phyloP scores from a whole-genome alignment of 2,329 filamentous ascomycete genomes.

The Penicillium aurantiogriseum region DNA sequence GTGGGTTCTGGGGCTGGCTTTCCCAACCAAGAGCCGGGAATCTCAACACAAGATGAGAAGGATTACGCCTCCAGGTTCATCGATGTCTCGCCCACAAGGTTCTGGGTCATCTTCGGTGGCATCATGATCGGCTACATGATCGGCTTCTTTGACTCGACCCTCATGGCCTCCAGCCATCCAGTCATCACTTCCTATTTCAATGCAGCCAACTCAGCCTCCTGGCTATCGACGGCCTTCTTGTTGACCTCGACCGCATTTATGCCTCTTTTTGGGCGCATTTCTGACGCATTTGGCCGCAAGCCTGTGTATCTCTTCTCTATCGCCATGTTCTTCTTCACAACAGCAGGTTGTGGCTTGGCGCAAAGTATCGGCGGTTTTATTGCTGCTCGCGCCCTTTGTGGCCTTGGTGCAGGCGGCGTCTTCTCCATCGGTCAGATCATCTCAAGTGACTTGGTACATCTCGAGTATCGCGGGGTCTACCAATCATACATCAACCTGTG shows the following conservation, averaged over 20 bases:
- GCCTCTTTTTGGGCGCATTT: slow-evolving; percentile 70
- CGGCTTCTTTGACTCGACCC: slow-evolving; percentile 69
- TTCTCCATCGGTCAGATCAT: slow-evolving; percentile 64
- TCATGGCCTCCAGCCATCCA: slow-evolving; percentile 79
- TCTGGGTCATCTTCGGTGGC: slow-evolving; percentile 63
- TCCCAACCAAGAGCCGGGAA: slow-evolving; percentile 7
- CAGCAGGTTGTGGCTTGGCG: slow-evolving; percentile 68
- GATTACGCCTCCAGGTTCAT: slow-evolving; percentile 37
- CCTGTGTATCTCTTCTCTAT: slow-evolving; percentile 64
- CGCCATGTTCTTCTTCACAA: slow-evolving; percentile 62
- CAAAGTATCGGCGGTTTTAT: slow-evolving; percentile 70
- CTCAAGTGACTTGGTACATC: slow-evolving; percentile 67
- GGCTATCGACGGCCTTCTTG: slow-evolving; percentile 77
- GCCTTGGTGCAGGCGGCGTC: slow-evolving; percentile 70
- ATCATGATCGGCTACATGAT: slow-evolving; percentile 59
- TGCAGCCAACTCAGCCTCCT: slow-evolving; percentile 74
- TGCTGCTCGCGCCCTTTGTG: slow-evolving; percentile 66
- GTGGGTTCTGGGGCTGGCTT: slow-evolving; percentile 15
- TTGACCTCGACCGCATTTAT: slow-evolving; percentile 75
- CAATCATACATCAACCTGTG: slow-evolving; percentile 44
- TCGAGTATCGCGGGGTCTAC: slow-evolving; percentile 56
- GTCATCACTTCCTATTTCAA: slow-evolving; percentile 79
- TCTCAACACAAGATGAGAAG: slow-evolving; percentile 9
- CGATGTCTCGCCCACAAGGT: slow-evolving; percentile 46
- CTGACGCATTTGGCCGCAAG: slow-evolving; percentile 70